Percentiles rank a stretch among this genome's conserved stretches.
Evolutionary conservation across 805 yeast genomes (phyloP).

Genomic region (Candida orba): DNA sequence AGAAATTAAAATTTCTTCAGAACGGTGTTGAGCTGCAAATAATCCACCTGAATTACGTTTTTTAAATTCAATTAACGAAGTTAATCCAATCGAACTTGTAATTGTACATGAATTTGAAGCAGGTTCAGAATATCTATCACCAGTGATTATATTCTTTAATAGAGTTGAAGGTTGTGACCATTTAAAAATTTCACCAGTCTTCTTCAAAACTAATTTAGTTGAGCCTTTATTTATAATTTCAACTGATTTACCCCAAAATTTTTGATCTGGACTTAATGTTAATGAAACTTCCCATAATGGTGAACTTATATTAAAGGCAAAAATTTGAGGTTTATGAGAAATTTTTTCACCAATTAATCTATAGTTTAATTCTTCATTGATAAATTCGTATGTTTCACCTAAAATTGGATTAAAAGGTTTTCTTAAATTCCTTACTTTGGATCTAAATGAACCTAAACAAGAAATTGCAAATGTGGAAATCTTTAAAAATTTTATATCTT

Average conservation of each 20-base stretch:
- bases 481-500: conserved; percentile 52
- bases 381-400: conserved; percentile 90
- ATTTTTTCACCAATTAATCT: conserved; percentile 82
- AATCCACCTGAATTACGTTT: conserved; percentile 53
- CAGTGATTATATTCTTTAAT: conserved; percentile 83
- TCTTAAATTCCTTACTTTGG: conserved; percentile 67
- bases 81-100: conserved; percentile 59
- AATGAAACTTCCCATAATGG: conserved; percentile 61
- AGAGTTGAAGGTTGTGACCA: conserved; percentile 82
- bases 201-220: conserved; percentile 46
- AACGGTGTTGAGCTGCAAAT: conserved; percentile 68
- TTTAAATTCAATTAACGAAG: conserved; percentile 68
- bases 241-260: conserved; percentile 91
- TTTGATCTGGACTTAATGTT: conserved; percentile 70
- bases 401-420: conserved; percentile 93
- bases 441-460: conserved; percentile 60
- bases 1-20: conserved; percentile 54
- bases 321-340: conserved; percentile 76
- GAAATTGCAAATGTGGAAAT: conserved; percentile 82
- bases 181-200: conserved; percentile 59
- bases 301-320: conserved; percentile 75
- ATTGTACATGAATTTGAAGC: conserved; percentile 52
- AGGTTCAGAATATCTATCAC: conserved; percentile 93
- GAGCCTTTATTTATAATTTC: conserved; percentile 76
- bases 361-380: conserved; percentile 73